A percentile compares a stretch with the other conserved stretches of the same genome.
These are phyloP conservation scores for Aureobasidium melanogenum DNA, from an alignment of 2,329 filamentous ascomycete genomes.

Conservation along the genomic window DNA sequence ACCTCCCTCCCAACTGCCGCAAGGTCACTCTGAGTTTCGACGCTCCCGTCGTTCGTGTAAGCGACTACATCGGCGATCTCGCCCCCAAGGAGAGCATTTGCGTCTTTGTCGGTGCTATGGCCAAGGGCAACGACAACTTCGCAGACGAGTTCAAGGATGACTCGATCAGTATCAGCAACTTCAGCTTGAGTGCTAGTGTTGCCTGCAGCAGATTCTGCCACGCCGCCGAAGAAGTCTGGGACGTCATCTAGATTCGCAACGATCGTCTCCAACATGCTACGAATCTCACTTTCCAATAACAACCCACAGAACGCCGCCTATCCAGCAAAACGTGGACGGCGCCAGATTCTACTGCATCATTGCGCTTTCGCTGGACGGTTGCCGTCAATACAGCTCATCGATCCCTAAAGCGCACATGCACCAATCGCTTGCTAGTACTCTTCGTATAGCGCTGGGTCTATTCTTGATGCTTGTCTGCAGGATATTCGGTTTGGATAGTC, in stretches of 20 bases:
- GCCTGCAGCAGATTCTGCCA: slow-evolving; percentile 99
- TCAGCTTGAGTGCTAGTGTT: slow-evolving; percentile 91
- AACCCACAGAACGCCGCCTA: background rate
- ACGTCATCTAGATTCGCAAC: slow-evolving; percentile 60
- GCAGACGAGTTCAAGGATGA: slow-evolving; percentile 92
- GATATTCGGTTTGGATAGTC: background rate
- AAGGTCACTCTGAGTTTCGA: slow-evolving; percentile 97
- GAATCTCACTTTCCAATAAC: background rate
- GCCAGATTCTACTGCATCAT: background rate
- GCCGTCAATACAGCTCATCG: background rate
- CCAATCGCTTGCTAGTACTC: background rate
- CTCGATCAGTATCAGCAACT: slow-evolving; percentile 97
- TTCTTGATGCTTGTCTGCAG: background rate
- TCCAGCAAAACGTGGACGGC: background rate
- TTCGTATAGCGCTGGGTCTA: background rate
- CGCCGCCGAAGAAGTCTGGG: slow-evolving; percentile 93
- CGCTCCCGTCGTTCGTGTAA: slow-evolving; percentile 72
- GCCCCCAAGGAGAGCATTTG: slow-evolving; percentile 84
- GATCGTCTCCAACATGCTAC: background rate
- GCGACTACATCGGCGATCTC: slow-evolving; percentile 78
- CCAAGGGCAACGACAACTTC: slow-evolving; percentile 91
- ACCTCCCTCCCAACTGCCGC: slow-evolving; percentile 91
- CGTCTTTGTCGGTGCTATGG: slow-evolving; percentile 97
- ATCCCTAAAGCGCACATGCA: background rate
- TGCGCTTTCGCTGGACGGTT: background rate